Evolutionary conservation across 2,329 filamentous ascomycete genomes (phyloP), one percentile per base, ranked within the genome.

Genomic region (Pseudogymnoascus pannorum): DNA sequence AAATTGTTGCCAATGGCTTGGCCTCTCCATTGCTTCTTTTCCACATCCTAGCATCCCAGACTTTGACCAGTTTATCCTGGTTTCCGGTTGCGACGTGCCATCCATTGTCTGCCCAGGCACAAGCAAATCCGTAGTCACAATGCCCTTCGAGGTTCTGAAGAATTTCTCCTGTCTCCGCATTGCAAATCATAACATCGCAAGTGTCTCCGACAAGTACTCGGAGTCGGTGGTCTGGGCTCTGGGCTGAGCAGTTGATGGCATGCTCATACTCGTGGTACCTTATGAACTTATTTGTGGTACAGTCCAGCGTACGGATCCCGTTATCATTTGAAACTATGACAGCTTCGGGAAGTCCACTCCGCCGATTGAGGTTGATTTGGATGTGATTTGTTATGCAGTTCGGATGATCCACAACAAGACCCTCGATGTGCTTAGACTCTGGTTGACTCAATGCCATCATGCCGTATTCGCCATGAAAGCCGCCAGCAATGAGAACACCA

Each of bases 41-140:
- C 86, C 87, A 90, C 60, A 82, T 84, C 7, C 89, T 81, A 6
- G 88, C 87, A 71, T 93, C 89, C 85, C 87, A 92, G 57, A 93
- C 84, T 65, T 86, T 84, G 66, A 92, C 80, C 26, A 79, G 81
- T 70, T 81, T 87, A 72, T 93, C 89, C 72, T 93, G 89, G 64
- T 87, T 87, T 20, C 86, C 89, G 0, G 89, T 92, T 11, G 89
- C 89, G 18, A 92, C 81, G 11, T 86, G 87, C 75, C 86, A 85
- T 31, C 88, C 89, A 70, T 92, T 87, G 60, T 88, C 85, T 16
- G 88, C 87, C 89, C 89, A 93, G 66, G 87, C 89, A 68, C 87
- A 91, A 1, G 89, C 85, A 68, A 92, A 93, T 1, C 85, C 87
- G 66, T 81, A 88, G 69, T 92, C 88, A 12, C 77, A 78, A 69